Percentiles rank a stretch among this genome's conserved stretches.
phyloP scores from a whole-genome alignment of 2,329 filamentous ascomycete genomes.

The Calonectria pauciramosa region DNA sequence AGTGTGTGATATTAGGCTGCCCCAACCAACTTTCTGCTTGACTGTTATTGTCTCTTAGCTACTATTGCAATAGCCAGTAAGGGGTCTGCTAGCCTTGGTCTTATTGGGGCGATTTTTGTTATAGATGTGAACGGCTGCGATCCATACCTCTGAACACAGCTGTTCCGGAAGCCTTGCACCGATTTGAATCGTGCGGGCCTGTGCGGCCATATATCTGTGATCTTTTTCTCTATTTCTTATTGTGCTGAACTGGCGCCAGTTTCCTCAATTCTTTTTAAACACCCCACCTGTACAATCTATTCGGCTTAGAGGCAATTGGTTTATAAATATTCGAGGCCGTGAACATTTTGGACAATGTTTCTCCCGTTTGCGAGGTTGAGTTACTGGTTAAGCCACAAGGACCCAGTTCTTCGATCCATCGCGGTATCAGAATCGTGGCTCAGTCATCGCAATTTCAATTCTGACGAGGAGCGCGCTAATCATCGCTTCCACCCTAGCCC shows the following conservation, averaged over 20 bases:
- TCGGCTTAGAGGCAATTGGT: background rate
- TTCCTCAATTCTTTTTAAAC: too few relatives aligned
- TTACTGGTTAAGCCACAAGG: background rate
- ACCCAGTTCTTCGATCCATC: background rate
- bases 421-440: background rate
- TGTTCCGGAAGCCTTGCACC: constrained; percentile 1
- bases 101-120: constrained; percentile 23
- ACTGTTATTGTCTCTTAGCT: constrained; percentile 10
- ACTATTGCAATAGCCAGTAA: background rate
- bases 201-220: too few relatives aligned
- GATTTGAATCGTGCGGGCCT: constrained; percentile 5
- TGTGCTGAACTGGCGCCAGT: too few relatives aligned
- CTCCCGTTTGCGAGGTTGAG: background rate
- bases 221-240: too few relatives aligned
- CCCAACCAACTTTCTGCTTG: background rate
- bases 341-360: background rate
- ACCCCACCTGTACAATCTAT: too few relatives aligned
- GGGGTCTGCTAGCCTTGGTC: constrained; percentile 9
- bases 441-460: background rate
- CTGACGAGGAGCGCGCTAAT: background rate
- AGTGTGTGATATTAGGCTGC: constrained; percentile 8
- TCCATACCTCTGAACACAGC: constrained; percentile 7
- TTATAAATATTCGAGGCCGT: background rate
- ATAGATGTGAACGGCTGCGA: constrained; percentile 12
- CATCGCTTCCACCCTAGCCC: background rate